Conservation (phyloP, 2,329 filamentous ascomycete genomes). For the Ambrosiella xylebori region DNA sequence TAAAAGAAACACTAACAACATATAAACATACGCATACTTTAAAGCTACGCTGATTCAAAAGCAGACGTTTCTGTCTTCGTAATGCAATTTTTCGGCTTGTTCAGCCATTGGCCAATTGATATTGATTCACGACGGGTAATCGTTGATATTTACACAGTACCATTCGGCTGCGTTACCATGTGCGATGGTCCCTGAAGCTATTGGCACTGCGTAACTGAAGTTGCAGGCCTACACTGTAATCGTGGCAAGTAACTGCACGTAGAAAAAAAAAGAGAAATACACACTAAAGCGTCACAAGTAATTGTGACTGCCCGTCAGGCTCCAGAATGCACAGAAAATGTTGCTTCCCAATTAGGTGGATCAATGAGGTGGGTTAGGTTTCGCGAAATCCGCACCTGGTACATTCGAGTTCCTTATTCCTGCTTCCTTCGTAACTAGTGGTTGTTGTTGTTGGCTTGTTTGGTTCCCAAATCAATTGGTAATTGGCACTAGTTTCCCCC, state of each 20-base stretch:
- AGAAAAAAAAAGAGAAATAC: neutral
- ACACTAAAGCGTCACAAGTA: neutral
- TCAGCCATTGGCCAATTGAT: neutral
- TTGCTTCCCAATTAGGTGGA: neutral
- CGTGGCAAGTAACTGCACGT: neutral
- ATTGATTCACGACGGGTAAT: neutral
- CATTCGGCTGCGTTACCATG: neutral
- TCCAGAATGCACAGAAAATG: neutral
- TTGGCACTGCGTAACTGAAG: neutral
- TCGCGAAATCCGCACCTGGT: neutral
- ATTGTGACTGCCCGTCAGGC: neutral
- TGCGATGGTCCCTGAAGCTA: neutral
- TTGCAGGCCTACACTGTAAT: neutral
- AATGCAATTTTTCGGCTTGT: too few relatives aligned
- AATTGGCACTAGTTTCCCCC: neutral
- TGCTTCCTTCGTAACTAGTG: neutral
- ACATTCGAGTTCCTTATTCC: neutral
- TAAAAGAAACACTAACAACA: too few relatives aligned
- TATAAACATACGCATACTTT: too few relatives aligned
- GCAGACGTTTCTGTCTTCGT: too few relatives aligned
- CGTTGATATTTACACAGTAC: neutral
- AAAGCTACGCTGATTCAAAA: too few relatives aligned
- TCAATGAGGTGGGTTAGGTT: neutral
- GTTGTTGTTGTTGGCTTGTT: neutral
- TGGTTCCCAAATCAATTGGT: neutral